Base-by-base conservation (phyloP, 257 asterid species). In the Rubia yunnanensis region DNA sequence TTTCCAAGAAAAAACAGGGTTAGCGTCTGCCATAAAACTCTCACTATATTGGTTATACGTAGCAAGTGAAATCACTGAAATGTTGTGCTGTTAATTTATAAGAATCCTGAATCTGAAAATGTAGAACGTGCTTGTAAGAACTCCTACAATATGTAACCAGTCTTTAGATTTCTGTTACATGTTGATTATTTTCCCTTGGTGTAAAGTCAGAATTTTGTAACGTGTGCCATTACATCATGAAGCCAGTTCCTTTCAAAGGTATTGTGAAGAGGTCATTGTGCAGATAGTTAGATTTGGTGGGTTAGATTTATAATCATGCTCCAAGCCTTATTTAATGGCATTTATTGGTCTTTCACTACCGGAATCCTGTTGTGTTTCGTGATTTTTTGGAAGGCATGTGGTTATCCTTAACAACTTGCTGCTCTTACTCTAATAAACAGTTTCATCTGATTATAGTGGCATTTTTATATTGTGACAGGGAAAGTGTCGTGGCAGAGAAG, bases 401-500 rank as follows among this genome's bases (percentile, higher is more conserved):
- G 3, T 17, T 17, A 48, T 48, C 52, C 24, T 20, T 22, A 2
- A 50, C 15, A 30, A 30, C 23, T 7, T 22, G 6, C 14, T 22
- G 10, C 17, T 59, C 18, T 46, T 48, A 4, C 5, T 17, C 11
- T 57, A 57, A 4, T 7, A 13, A 26, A 38, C 17, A 4, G 0
- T 27, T 15, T 27, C 23, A 14, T 10, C 72, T 39, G 13, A 54
- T 49, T 62, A 4, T 18, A 30, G 36, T 68, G 54, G 32, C 58
- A 70, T 26, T 67, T 28, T 46, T 44, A 7, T 20, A 27, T 23
- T 28, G 34, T 48, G 65, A 66, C 79, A 85, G 96, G 84, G 96
- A 89, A 75, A 82, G 83, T 82, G 80, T 81, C 30, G 84, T 89
- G 1, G 58, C 70, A 8, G 96, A 91, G 34, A 86, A 91, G 80